Conservation (phyloP, 495 filamentous ascomycete genomes). For the Hamigera avellanea region DNA sequence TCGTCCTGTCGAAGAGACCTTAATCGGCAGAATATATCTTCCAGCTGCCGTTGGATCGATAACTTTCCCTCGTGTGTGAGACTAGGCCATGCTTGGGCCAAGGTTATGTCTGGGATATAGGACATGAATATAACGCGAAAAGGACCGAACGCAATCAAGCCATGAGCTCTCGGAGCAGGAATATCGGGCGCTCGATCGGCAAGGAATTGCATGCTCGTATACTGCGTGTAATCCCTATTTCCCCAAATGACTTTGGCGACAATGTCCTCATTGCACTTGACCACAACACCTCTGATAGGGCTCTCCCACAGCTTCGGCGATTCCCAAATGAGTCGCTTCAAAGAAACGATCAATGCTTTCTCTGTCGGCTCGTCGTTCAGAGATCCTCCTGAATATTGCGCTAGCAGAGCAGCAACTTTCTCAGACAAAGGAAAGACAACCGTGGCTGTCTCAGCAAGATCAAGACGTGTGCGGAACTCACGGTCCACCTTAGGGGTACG, state of each 20-base stretch:
- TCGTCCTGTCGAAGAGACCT: conserved; percentile 14
- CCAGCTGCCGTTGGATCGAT: conserved; percentile 21
- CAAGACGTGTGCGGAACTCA: conserved; percentile 6
- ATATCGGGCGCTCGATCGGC: conserved; percentile 14
- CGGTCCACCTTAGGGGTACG: background rate
- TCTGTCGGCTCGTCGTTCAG: background rate
- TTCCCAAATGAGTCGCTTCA: conserved; percentile 7
- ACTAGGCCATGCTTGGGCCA: conserved; percentile 16
- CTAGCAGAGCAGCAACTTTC: conserved; percentile 5
- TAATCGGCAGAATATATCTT: conserved; percentile 16
- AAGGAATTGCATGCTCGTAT: conserved; percentile 23
- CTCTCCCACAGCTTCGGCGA: conserved; percentile 8
- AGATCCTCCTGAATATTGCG: conserved; percentile 1
- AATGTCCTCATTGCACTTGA: conserved; percentile 16
- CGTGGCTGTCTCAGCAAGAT: conserved; percentile 4
- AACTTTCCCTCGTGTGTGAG: conserved; percentile 15
- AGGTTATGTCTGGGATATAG: conserved; percentile 15
- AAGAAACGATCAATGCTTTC: background rate
- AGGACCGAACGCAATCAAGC: conserved; percentile 14
- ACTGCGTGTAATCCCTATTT: conserved; percentile 19
- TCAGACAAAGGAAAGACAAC: conserved; percentile 9
- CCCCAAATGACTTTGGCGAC: conserved; percentile 16
- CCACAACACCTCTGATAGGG: conserved; percentile 6
- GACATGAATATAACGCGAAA: conserved; percentile 21
- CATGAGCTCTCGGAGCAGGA: conserved; percentile 20